These are phyloP conservation scores for Sungouiozyma intestinalis DNA, from an alignment of 805 yeast species.

Conservation along the genomic window DNA sequence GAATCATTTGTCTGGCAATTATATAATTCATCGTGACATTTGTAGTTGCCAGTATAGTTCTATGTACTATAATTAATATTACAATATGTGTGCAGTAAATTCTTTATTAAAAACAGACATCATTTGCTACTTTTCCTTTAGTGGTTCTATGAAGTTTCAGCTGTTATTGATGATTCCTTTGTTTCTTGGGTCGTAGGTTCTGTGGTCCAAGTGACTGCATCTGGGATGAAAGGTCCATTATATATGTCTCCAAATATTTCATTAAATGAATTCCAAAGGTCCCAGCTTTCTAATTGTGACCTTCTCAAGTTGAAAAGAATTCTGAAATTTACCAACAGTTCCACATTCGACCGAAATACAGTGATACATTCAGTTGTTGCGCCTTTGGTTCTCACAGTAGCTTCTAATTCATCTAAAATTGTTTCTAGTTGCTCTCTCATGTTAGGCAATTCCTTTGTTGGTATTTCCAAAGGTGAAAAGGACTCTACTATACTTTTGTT, in stretches of 20 bases:
- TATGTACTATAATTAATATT: too few species aligned
- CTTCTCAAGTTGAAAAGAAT: constrained; percentile 18
- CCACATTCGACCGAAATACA: constrained; percentile 19
- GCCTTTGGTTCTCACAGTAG: constrained; percentile 17
- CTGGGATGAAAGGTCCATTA: constrained; percentile 13
- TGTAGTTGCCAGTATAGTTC: too few species aligned
- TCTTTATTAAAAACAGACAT: too few species aligned
- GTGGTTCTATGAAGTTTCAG: not conserved
- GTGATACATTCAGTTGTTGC: constrained; percentile 20
- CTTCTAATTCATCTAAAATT: constrained; percentile 21
- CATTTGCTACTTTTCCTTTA: too few species aligned
- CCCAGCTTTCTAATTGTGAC: constrained; percentile 13
- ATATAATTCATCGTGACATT: too few species aligned
- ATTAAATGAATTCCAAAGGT: constrained; percentile 17
- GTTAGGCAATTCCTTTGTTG: not conserved
- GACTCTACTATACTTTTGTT: constrained; percentile 16
- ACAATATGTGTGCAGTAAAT: not conserved
- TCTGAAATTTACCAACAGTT: constrained; percentile 19
- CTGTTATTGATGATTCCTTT: not conserved
- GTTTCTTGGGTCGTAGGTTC: not conserved
- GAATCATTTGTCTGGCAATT: too few species aligned
- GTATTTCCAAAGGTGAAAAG: constrained; percentile 3
- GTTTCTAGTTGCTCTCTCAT: constrained; percentile 17
- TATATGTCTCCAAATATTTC: constrained; percentile 15
- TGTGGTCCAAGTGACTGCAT: constrained; percentile 11